phyloP scores from a whole-genome alignment of 2,329 filamentous ascomycete genomes.

The Colletotrichum sidae region DNA sequence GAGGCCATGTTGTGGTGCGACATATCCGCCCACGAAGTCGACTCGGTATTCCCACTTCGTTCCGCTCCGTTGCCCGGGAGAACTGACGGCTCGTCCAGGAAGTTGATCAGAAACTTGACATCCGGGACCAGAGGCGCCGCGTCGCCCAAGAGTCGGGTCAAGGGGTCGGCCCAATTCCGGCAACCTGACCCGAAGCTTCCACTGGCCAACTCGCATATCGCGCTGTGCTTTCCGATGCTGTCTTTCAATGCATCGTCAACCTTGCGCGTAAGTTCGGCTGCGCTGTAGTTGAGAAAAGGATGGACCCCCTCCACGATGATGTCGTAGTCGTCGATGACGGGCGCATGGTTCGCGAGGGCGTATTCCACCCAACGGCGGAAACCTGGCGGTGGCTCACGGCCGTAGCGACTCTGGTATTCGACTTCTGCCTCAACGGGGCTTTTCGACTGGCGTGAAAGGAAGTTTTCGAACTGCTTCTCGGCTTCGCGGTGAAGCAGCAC shows the following conservation, averaged over 20 bases:
- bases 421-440: neutral
- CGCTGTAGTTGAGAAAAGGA: conserved; percentile 55
- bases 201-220: conserved; percentile 26
- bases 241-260: conserved; percentile 44
- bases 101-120: conserved; percentile 57
- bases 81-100: conserved; percentile 60
- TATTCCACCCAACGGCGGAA: conserved; percentile 60
- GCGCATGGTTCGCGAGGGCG: conserved; percentile 52
- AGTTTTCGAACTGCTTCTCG: too few species aligned
- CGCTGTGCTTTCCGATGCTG: conserved; percentile 40
- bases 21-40: neutral
- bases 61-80: conserved; percentile 38
- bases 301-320: conserved; percentile 52
- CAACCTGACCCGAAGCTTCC: too few species aligned
- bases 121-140: conserved; percentile 46
- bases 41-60: neutral
- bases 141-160: conserved; percentile 43
- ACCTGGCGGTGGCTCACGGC: conserved; percentile 55
- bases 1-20: neutral
- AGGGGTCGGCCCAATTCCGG: too few species aligned
- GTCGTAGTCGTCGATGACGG: conserved; percentile 64
- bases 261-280: conserved; percentile 39
- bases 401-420: conserved; percentile 59
- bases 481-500: too few species aligned
- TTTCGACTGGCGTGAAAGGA: too few species aligned